Conservation (phyloP, 2,329 filamentous ascomycete species). For the Penicillium decumbens region DNA sequence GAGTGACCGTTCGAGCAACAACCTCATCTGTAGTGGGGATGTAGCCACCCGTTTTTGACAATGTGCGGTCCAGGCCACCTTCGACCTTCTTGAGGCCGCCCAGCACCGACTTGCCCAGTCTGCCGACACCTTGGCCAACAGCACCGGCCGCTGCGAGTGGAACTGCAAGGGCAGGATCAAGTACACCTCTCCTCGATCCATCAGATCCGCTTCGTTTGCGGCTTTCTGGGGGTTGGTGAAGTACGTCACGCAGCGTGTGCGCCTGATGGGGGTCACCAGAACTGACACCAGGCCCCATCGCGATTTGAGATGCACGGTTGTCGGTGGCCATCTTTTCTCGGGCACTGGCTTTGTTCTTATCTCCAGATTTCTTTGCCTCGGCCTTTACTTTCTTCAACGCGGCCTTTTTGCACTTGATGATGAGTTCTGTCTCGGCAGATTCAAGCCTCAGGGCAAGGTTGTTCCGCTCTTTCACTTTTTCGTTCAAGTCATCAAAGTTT, state of each 20-base stretch:
- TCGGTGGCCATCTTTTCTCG: conserved; percentile 51
- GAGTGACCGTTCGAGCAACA: conserved; percentile 1
- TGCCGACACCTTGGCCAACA: conserved; percentile 47
- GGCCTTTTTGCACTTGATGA: conserved; percentile 72
- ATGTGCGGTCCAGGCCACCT: conserved; percentile 32
- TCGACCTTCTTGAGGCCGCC: conserved; percentile 42
- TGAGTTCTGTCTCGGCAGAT: conserved; percentile 74
- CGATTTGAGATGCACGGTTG: conserved; percentile 44
- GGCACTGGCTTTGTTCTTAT: conserved; percentile 33
- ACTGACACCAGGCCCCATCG: conserved; percentile 48
- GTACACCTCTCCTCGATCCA: conserved; percentile 22
- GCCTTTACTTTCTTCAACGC: conserved; percentile 66
- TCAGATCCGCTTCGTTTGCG: conserved; percentile 12
- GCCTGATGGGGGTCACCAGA: conserved; percentile 56
- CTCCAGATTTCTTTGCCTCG: conserved; percentile 58
- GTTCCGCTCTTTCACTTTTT: conserved; percentile 75
- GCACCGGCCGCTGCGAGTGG: conserved; percentile 50
- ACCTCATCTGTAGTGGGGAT: conserved; percentile 16
- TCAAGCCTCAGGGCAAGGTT: conserved; percentile 69
- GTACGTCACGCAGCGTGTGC: conserved; percentile 47
- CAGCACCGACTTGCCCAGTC: conserved; percentile 44
- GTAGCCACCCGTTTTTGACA: conserved; percentile 35
- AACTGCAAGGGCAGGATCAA: conserved; percentile 49
- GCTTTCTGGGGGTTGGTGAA: conserved; percentile 28
- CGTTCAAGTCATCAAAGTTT: conserved; percentile 74